Percentiles rank a stretch among this genome's conserved stretches.
Evolutionary conservation across 305 asterid genomes (phyloP).

Genomic region (Rubia tinctorum): DNA sequence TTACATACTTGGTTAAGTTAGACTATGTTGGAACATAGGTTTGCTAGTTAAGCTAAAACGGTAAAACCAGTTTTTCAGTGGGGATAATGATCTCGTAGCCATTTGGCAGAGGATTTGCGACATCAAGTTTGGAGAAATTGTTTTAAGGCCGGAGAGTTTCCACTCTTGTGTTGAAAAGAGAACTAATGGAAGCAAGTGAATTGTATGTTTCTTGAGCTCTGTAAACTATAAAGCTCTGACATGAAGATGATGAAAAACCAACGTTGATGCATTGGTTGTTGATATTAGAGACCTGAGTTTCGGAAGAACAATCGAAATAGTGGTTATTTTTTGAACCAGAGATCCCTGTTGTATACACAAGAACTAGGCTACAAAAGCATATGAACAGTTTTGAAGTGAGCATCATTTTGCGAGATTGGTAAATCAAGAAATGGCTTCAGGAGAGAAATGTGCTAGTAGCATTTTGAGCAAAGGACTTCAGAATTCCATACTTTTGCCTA

Average conservation of each 20-base stretch:
- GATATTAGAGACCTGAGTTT: slow-evolving; percentile 2
- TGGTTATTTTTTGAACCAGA: slow-evolving; percentile 1
- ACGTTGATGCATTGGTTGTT: slow-evolving; percentile 9
- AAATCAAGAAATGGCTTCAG: neutral
- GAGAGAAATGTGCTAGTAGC: neutral
- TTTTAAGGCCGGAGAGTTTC: slow-evolving; percentile 4
- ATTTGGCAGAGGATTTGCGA: slow-evolving; percentile 8
- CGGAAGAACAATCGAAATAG: slow-evolving; percentile 1
- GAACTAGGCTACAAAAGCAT: slow-evolving; percentile 3
- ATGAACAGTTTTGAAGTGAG: neutral
- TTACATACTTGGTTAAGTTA: too few species aligned
- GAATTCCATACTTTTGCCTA: neutral
- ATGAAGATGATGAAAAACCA: slow-evolving; percentile 1
- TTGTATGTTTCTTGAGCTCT: slow-evolving; percentile 19
- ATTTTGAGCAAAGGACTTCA: neutral
- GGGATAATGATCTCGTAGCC: slow-evolving; percentile 8
- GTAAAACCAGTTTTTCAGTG: too few species aligned
- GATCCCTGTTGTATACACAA: slow-evolving; percentile 4
- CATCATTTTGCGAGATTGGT: neutral
- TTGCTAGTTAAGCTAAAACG: too few species aligned
- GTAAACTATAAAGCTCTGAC: slow-evolving; percentile 21
- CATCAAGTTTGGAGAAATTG: slow-evolving; percentile 13
- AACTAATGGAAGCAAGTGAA: slow-evolving; percentile 14
- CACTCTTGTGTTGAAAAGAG: slow-evolving; percentile 14
- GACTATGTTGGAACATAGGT: too few species aligned